Percentiles rank a stretch among this genome's conserved stretches.
Conservation (phyloP, 192 early-diverging fungal species). For the Podila verticillata region DNA sequence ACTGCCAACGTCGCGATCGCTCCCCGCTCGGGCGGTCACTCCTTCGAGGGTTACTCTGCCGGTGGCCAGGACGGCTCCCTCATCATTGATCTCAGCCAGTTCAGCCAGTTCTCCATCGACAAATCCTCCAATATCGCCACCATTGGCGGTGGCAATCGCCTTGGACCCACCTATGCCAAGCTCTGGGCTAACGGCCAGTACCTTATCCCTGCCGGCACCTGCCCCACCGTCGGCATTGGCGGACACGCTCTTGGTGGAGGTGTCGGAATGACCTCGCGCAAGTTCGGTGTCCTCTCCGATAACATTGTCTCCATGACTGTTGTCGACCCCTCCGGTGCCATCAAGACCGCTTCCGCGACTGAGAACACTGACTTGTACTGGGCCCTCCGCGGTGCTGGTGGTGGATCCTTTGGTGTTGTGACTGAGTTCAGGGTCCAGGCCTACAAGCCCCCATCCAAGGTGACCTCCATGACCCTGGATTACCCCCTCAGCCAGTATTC, state of each 20-base stretch:
- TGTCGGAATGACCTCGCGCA: slow-evolving; percentile 58
- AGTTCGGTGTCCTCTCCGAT: slow-evolving; percentile 65
- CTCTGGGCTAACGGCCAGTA: slow-evolving; percentile 46
- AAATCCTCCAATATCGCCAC: slow-evolving; percentile 12
- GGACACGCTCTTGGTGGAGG: slow-evolving; percentile 69
- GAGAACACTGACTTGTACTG: slow-evolving; percentile 68
- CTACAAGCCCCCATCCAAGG: slow-evolving; percentile 33
- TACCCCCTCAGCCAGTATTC: slow-evolving; percentile 22
- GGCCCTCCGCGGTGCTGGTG: slow-evolving; percentile 70
- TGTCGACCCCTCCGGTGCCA: slow-evolving; percentile 58
- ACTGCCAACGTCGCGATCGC: slow-evolving; percentile 34
- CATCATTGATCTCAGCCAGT: slow-evolving; percentile 61
- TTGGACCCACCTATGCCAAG: slow-evolving; percentile 62
- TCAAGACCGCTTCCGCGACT: slow-evolving; percentile 47
- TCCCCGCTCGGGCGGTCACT: slow-evolving; percentile 63
- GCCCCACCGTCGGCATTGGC: slow-evolving; percentile 69
- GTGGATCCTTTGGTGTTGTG: slow-evolving; percentile 58
- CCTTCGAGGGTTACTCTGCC: slow-evolving; percentile 63
- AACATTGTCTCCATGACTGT: slow-evolving; percentile 54
- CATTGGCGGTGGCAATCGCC: slow-evolving; percentile 61
- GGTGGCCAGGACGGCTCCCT: slow-evolving; percentile 57
- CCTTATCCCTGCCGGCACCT: slow-evolving; percentile 61
- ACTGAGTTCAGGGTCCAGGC: slow-evolving; percentile 49
- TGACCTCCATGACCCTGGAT: slow-evolving; percentile 41
- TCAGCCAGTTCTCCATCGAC: slow-evolving; percentile 1